These are phyloP conservation scores for Cercospora zeae-maydis DNA, from an alignment of 2,329 filamentous ascomycete genomes.

Conservation along the genomic window DNA sequence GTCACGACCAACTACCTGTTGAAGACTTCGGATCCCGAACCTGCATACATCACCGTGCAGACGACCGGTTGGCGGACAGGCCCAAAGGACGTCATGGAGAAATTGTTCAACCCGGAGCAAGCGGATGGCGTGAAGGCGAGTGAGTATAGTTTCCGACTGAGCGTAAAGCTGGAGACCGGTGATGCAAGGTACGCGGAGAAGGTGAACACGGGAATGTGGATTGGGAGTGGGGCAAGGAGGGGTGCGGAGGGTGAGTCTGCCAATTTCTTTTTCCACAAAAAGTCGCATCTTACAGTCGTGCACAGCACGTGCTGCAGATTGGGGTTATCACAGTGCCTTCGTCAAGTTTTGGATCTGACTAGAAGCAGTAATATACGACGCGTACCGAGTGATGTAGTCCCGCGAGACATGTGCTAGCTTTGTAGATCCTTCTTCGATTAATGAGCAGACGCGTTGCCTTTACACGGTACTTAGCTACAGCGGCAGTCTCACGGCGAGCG, in stretches of 20 bases:
- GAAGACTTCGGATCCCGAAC: constrained; percentile 16
- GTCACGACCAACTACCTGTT: constrained; percentile 22
- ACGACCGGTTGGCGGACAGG: constrained; percentile 24
- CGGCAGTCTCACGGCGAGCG: background rate
- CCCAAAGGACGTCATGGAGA: constrained; percentile 18
- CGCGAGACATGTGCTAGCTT: background rate
- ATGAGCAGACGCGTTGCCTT: background rate
- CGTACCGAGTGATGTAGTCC: constrained; percentile 14
- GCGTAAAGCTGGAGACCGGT: constrained; percentile 21
- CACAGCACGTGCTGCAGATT: background rate
- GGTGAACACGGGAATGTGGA: constrained; percentile 21
- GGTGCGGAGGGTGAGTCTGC: constrained; percentile 19
- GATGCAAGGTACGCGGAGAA: constrained; percentile 17
- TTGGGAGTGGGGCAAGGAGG: constrained; percentile 19
- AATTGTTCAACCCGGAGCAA: constrained; percentile 17
- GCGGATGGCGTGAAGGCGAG: constrained; percentile 20
- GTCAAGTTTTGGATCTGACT: background rate
- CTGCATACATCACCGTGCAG: constrained; percentile 22
- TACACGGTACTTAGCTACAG: background rate
- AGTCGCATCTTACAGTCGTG: background rate
- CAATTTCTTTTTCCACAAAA: background rate
- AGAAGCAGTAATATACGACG: constrained; percentile 22
- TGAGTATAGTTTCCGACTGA: constrained; percentile 19
- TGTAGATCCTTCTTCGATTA: background rate
- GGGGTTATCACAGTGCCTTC: background rate